Percentiles rank a stretch among this genome's conserved stretches.
Evolutionary conservation across 371 early-diverging fungal genomes (phyloP).

Genomic region (Actinomucor elegans): DNA sequence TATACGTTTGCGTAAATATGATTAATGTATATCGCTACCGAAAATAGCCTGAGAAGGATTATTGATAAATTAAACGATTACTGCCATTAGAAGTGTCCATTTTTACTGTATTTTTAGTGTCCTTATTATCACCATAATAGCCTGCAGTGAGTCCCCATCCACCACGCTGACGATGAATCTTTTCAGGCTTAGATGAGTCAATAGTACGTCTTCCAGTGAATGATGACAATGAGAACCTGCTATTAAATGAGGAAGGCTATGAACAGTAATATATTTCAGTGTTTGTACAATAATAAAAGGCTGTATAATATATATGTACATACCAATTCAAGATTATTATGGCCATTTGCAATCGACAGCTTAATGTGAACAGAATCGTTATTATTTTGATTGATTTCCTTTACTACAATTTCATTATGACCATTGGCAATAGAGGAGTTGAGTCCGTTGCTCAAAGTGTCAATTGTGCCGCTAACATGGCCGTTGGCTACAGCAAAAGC

Average conservation of each 20-base stretch:
- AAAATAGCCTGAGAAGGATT: neutral
- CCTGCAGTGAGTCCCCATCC: neutral
- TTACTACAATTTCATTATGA: neutral
- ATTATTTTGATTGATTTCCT: neutral
- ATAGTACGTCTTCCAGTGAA: neutral
- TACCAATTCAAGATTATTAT: conserved; percentile 3
- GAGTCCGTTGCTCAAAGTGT: conserved; percentile 6
- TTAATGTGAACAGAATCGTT: neutral
- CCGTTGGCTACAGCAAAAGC: conserved; percentile 1
- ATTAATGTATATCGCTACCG: too few species aligned
- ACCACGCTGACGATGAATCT: neutral
- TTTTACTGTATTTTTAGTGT: neutral
- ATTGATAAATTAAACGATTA: neutral
- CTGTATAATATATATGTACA: neutral
- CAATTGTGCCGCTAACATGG: neutral
- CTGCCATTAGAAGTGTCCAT: neutral
- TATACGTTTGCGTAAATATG: too few species aligned
- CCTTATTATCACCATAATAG: conserved; percentile 6
- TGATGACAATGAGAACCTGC: neutral
- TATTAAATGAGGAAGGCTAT: conserved; percentile 7
- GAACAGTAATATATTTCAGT: neutral
- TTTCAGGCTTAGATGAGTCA: conserved; percentile 2
- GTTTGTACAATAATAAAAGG: neutral
- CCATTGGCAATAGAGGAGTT: neutral
- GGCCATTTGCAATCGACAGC: neutral